phyloP scores from a whole-genome alignment of 148 eudicot genomes.

The Rhododendron molle region DNA sequence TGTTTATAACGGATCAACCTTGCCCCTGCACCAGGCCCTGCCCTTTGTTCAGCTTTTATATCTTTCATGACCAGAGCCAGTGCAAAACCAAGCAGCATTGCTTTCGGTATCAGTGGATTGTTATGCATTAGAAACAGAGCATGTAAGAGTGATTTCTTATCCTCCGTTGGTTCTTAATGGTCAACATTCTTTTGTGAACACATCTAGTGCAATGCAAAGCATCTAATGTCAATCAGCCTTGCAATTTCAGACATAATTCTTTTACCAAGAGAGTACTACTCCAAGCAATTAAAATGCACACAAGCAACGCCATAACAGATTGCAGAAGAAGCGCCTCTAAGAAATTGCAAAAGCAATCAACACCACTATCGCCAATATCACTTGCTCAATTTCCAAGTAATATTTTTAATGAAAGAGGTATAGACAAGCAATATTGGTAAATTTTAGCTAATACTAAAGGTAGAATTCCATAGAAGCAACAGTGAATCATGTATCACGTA shows the following conservation, averaged over 20 bases:
- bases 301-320: background rate
- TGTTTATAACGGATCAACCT: background rate
- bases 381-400: too few relatives aligned
- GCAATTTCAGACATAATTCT: background rate
- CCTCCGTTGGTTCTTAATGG: background rate
- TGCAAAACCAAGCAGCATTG: too few relatives aligned
- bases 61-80: background rate
- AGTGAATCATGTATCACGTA: background rate
- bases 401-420: too few relatives aligned
- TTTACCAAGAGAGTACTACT: background rate
- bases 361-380: background rate
- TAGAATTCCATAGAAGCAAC: background rate
- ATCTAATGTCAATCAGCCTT: background rate
- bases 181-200: background rate
- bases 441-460: background rate
- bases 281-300: background rate
- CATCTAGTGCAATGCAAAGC: background rate
- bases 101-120: too few relatives aligned
- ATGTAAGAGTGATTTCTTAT: background rate
- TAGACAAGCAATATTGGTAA: too few relatives aligned
- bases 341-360: background rate
- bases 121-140: too few relatives aligned
- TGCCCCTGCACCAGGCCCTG: background rate
- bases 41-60: background rate
- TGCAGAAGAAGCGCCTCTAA: background rate